Base-by-base conservation (phyloP, 2,329 filamentous ascomycete genomes). In the Cytospora paraplurivora region DNA sequence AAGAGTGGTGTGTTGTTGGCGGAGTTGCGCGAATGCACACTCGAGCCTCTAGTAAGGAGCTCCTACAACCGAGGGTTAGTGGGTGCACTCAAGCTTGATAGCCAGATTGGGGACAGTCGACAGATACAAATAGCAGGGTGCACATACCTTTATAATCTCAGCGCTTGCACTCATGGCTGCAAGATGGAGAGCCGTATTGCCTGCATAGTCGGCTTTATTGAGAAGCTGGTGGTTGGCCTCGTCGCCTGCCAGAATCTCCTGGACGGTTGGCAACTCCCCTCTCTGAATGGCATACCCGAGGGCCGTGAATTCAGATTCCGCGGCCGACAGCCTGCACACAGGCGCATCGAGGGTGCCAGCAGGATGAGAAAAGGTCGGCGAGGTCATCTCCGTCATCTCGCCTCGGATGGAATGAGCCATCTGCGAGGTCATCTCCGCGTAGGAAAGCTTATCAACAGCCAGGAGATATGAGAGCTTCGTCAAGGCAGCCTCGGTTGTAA, bases 401-500 rank as follows among this genome's bases (percentile, higher is more conserved):
- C 93, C 93, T 56, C 92, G 86, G 27, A 97, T 81, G 12, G 90
- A 91, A 32, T 83, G 77, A 7, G 90, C 87, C 86, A 97, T 96
- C 66, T 83, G 82, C 66, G 80, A 81, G 4, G 87, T 82, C 34
- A 97, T 87, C 27, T 91, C 88, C 59, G 83, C 79, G 8, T 85
- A 81, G 0, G 84, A 82, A n/a, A 90, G 79, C 37, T 81, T 82
- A 1, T 89, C 87, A 4, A 83, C 74, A 5, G 91, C 90, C 19
- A 97, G 83, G 3, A 97, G 84, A 74, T 96, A 96, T 1, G 92
- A 91, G 34, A 97, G 83, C 76, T 97, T 97, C 21, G 93, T 95
- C 69, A 97, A 84, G 7, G 93, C 93, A 3, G 92, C 93, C 78
- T 97, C 93, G 27, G 90, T 90, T 0, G 93, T 97, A 77, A 97